These are phyloP conservation scores for Fomitiporia mediterranea DNA, from an alignment of 1,284 basidiomycete genomes.

Conservation along the genomic window DNA sequence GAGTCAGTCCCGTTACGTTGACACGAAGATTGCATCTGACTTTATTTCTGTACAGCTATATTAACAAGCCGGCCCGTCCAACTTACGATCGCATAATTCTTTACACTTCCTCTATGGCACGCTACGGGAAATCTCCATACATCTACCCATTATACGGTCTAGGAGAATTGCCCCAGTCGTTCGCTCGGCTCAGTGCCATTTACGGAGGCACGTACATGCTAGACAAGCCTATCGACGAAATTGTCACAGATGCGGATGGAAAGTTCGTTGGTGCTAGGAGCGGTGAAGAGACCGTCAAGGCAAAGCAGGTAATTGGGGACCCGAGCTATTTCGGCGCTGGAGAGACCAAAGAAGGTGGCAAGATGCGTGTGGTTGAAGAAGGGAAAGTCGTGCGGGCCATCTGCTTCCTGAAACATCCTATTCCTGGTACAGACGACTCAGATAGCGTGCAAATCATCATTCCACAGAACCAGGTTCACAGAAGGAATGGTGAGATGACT, in stretches of 20 bases:
- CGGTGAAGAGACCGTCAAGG: conserved; percentile 91
- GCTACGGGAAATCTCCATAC: conserved; percentile 99
- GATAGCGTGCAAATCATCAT: conserved; percentile 98
- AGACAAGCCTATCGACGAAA: conserved; percentile 91
- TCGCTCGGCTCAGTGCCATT: conserved; percentile 96
- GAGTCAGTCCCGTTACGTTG: conserved; percentile 57
- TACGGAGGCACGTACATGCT: conserved; percentile 99
- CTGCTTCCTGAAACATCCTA: conserved; percentile 97
- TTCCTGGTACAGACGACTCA: conserved; percentile 93
- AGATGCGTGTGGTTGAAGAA: conserved; percentile 86
- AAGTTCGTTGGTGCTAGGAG: conserved; percentile 92
- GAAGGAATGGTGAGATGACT: conserved; percentile 84
- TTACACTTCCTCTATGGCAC: conserved; percentile 98
- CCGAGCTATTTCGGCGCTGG: conserved; percentile 94
- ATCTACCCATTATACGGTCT: conserved; percentile 99
- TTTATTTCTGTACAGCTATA: conserved; percentile 59
- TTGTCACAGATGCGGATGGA: conserved; percentile 82
- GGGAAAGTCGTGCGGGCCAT: conserved; percentile 96
- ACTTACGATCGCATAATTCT: conserved; percentile 95
- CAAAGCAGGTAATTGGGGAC: conserved; percentile 97
- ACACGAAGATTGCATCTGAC: not conserved
- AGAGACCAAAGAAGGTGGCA: conserved; percentile 58
- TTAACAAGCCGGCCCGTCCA: conserved; percentile 85
- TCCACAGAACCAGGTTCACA: conserved; percentile 95
- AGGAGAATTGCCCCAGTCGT: conserved; percentile 97